phyloP scores from a whole-genome alignment of 2,329 filamentous ascomycete species.

The Arthrobotrys musiformis region DNA sequence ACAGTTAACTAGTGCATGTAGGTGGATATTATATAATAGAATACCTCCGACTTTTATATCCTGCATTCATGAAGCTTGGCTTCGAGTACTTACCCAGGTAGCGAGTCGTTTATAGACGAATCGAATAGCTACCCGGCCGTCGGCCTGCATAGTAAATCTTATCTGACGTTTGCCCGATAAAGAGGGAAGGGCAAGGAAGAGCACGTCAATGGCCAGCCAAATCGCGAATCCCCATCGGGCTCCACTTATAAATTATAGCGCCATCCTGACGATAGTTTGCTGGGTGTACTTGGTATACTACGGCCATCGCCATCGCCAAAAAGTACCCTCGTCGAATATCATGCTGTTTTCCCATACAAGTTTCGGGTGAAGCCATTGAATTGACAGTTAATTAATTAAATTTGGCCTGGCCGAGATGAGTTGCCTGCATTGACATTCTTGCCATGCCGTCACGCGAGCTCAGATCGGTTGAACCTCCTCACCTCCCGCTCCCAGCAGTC shows the following conservation, averaged over 20 bases:
- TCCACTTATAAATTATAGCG: not conserved
- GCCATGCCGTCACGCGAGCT: conserved; percentile 32
- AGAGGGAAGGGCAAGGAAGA: not conserved
- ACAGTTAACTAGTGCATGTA: no score
- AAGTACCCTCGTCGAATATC: not conserved
- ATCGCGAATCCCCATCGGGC: conserved; percentile 30
- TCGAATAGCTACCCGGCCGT: conserved; percentile 1
- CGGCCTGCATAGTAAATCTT: not conserved
- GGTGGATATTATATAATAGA: no score
- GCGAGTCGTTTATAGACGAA: not conserved
- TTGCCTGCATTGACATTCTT: not conserved
- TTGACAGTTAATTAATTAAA: not conserved
- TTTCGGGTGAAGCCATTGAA: not conserved
- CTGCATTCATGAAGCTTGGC: no score
- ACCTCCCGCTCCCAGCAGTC: conserved; percentile 18
- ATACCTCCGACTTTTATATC: no score
- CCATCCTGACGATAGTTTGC: no score
- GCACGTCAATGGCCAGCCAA: conserved; percentile 34
- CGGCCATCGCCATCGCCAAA: no score
- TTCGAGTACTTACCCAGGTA: no score
- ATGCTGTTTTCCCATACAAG: not conserved
- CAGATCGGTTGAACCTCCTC: conserved; percentile 31
- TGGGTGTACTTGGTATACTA: no score
- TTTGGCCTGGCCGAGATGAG: conserved; percentile 8
- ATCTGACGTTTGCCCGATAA: conserved; percentile 7